phyloP scores from a whole-genome alignment of 1,284 basidiomycete species.

The Puccinia triticina region DNA sequence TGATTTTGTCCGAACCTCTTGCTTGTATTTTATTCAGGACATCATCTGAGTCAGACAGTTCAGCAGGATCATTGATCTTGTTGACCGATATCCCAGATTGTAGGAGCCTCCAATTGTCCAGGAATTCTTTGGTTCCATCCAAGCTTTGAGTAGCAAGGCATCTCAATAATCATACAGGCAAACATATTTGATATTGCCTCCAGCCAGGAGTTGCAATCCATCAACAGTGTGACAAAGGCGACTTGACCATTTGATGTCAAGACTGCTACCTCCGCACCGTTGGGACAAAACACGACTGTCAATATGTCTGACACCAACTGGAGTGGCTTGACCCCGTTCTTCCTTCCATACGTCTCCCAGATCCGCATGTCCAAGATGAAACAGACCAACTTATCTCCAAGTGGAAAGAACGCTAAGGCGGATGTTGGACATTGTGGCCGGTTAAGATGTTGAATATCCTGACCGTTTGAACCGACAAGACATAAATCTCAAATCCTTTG shows the following conservation, averaged over 20 bases:
- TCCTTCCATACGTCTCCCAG: conserved; percentile 83
- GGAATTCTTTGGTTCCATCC: conserved; percentile 92
- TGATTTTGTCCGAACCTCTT: no score
- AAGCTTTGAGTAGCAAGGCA: conserved; percentile 88
- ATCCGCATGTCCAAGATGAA: conserved; percentile 76
- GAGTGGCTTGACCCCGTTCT: conserved; percentile 83
- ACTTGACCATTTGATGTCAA: conserved; percentile 92
- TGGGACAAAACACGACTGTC: conserved; percentile 85
- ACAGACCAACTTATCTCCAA: no score
- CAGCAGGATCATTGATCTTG: conserved; percentile 74
- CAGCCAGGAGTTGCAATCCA: conserved; percentile 86
- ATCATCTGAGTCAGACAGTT: conserved; percentile 87
- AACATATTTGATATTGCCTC: conserved; percentile 95
- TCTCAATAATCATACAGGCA: conserved; percentile 90
- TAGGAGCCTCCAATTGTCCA: conserved; percentile 78
- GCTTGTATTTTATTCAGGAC: no score
- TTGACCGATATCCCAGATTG: conserved; percentile 60
- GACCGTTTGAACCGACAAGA: conserved; percentile 98
- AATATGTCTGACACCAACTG: conserved; percentile 81
- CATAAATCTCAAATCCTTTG: conserved; percentile 92
- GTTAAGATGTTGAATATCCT: conserved; percentile 90
- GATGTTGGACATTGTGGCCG: conserved; percentile 90
- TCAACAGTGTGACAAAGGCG: conserved; percentile 92
- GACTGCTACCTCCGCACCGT: conserved; percentile 85
- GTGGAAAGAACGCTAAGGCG: no score